Percentiles rank a stretch among this genome's conserved stretches.
Conservation (phyloP, 2,329 filamentous ascomycete genomes). For the Venturia effusa region DNA sequence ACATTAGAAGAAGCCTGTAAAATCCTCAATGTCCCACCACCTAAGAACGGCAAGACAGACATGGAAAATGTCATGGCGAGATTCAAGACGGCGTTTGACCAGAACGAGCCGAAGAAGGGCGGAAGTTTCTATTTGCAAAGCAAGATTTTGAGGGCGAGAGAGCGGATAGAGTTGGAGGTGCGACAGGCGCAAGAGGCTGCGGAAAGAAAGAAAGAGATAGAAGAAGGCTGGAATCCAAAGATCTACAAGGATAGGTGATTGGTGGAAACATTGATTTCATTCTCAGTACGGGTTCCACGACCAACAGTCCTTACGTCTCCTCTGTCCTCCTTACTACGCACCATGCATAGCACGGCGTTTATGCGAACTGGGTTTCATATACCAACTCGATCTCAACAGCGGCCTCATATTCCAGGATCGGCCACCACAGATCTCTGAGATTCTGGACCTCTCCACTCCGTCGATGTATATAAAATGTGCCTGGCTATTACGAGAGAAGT, state of each 20-base stretch:
- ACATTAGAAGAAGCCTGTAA: constrained; percentile 94
- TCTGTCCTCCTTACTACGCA: not conserved
- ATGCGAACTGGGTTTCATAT: not conserved
- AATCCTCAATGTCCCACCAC: constrained; percentile 91
- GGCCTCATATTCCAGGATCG: not conserved
- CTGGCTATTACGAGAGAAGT: not conserved
- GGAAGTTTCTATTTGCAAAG: constrained; percentile 98
- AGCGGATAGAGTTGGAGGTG: constrained; percentile 83
- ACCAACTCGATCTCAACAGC: not conserved
- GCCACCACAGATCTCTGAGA: not conserved
- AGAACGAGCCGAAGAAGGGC: constrained; percentile 89
- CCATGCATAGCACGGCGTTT: not conserved
- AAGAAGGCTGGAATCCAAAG: constrained; percentile 89
- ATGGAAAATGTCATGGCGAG: constrained; percentile 70
- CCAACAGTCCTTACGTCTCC: not conserved
- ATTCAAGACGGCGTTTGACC: constrained; percentile 91
- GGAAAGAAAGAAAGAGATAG: constrained; percentile 64
- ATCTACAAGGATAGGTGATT: constrained; percentile 62
- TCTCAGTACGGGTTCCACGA: not conserved
- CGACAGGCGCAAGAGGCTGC: constrained; percentile 59
- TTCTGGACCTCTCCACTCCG: not conserved
- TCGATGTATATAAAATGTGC: not conserved
- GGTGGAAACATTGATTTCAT: not conserved
- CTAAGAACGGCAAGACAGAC: constrained; percentile 64
- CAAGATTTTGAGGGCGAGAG: constrained; percentile 83